Evolutionary conservation across 2,329 filamentous ascomycete species (phyloP), one percentile per base, ranked within the genome.

Genomic region (Leptosphaerulina australis): DNA sequence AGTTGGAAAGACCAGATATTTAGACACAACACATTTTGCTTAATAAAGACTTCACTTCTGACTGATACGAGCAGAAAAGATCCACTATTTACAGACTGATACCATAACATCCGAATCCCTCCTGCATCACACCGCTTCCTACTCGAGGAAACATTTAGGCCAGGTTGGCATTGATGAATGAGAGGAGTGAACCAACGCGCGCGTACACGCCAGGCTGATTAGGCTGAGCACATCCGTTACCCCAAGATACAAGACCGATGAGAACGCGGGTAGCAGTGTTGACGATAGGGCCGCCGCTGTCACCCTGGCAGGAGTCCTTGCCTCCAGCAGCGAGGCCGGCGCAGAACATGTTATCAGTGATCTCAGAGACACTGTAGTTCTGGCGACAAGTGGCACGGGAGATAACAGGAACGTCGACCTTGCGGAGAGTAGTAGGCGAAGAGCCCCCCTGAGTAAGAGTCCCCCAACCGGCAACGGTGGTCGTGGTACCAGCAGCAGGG

Each of bases 281-380:
- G 44, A 66, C 44, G 12, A 68, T 55, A 18, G 66, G 64, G 26
- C 66, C 66, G 41, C 66, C 66, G 41, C 47, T 56, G 60, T 68
- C 66, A 51, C 66, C 66, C 62, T 68, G 66, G 66, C 66, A 68
- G 26, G 66, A 68, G 59, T 68, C 66, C 57, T 61, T 64, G 44
- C 66, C 66, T 45, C 66, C 66, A 11, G 44, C 29, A 6, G 58
- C 3, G n/a, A 53, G 3, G 28, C 63, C 66, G 24, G 66, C 66
- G 37, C 66, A 68, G 51, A 63, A 53, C 66, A 68, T 68, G 56
- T 53, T 50, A 58, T 43, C 44, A 33, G 63, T 66, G 53, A 68
- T 46, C 28, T 38, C 12, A 22, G 54, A 43, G n/a, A 35, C 36
- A 44, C 47, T 44, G 53, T 68, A 64, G 38, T 53, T 48, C 18